Percentiles rank a stretch among this genome's conserved stretches.
phyloP scores from a whole-genome alignment of 768 basidiomycete species.

The Kwoniella mangroviensis region DNA sequence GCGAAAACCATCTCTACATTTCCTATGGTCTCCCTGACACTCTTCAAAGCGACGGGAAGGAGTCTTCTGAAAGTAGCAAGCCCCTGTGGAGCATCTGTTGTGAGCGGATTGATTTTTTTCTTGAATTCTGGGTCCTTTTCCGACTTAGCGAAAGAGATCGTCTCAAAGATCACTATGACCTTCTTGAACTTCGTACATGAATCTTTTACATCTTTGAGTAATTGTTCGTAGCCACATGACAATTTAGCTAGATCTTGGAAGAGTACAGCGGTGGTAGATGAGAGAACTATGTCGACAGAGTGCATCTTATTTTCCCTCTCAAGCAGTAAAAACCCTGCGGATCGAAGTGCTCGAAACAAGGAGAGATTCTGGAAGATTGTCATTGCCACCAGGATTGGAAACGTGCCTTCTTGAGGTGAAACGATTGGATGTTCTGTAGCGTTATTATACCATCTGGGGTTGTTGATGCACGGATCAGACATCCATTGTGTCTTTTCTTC shows the following conservation, averaged over 20 bases:
- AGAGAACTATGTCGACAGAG: conserved; percentile 17
- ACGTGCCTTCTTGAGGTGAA: not conserved
- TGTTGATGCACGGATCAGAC: conserved; percentile 5
- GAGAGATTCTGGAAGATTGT: conserved; percentile 9
- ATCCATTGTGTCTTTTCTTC: conserved; percentile 10
- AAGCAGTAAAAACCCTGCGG: conserved; percentile 6
- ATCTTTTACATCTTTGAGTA: conserved; percentile 11
- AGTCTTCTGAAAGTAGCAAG: not conserved
- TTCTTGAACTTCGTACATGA: conserved; percentile 4
- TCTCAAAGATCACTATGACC: conserved; percentile 13
- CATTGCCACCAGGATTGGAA: conserved; percentile 10
- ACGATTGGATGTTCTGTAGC: not conserved
- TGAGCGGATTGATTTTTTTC: not conserved
- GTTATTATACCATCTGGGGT: conserved; percentile 19
- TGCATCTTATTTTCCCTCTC: conserved; percentile 12
- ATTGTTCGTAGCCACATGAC: not conserved
- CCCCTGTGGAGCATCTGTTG: not conserved
- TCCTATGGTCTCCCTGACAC: not conserved
- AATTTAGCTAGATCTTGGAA: conserved; percentile 1
- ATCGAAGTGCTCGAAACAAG: not conserved
- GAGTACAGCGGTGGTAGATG: conserved; percentile 10
- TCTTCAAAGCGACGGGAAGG: not conserved
- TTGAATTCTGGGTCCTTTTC: not conserved
- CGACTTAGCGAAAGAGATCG: not conserved
- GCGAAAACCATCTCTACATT: conserved; percentile 13